phyloP scores from a whole-genome alignment of 164 flowering plant genomes.

The Vitis riparia region DNA sequence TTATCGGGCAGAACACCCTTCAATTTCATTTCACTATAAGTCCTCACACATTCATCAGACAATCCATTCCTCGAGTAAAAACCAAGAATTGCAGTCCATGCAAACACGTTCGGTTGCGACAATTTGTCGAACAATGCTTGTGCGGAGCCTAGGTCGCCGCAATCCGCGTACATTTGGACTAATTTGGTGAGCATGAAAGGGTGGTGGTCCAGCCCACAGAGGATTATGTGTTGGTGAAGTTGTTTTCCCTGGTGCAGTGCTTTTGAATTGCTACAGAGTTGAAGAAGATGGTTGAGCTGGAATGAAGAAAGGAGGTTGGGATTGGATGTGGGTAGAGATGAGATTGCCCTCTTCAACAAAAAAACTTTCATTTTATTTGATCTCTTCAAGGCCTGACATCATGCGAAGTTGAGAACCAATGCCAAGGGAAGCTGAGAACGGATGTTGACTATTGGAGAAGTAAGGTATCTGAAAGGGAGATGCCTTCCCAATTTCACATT shows the following conservation, averaged over 20 bases:
- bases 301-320: constrained; percentile 11
- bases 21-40: constrained; percentile 29
- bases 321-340: constrained; percentile 8
- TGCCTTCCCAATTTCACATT: background rate
- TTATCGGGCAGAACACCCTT: constrained; percentile 41
- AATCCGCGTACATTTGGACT: constrained; percentile 45
- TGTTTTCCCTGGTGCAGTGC: constrained; percentile 38
- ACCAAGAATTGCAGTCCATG: constrained; percentile 52
- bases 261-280: constrained; percentile 37
- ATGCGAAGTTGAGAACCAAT: too few relatives aligned
- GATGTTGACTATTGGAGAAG: too few relatives aligned
- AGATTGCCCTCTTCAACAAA: constrained; percentile 3
- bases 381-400: background rate
- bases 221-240: constrained; percentile 39
- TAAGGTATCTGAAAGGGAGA: background rate
- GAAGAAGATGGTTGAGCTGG: constrained; percentile 35
- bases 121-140: constrained; percentile 40
- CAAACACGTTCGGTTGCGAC: constrained; percentile 49
- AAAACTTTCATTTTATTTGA: constrained; percentile 22
- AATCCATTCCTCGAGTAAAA: constrained; percentile 35
- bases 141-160: constrained; percentile 32
- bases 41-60: constrained; percentile 24
- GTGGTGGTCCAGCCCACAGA: constrained; percentile 22
- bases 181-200: constrained; percentile 43
- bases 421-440: too few relatives aligned